Evolutionary conservation across 140 eudicot genomes (phyloP), one percentile per base, ranked within the genome.

Genomic region (Senecio squalidus): DNA sequence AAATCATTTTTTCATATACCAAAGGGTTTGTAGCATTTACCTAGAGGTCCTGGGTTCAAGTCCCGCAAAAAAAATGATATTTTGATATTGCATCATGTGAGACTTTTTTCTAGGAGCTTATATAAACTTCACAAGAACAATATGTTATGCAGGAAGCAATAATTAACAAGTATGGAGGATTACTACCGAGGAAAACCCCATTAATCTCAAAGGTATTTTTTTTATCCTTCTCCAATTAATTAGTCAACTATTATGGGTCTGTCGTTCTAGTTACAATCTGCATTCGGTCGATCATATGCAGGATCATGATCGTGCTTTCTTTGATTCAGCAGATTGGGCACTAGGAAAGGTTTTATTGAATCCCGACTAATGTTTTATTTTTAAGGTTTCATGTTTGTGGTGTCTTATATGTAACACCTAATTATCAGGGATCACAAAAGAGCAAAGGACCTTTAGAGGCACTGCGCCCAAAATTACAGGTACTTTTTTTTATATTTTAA

Each of bases 301-400:
- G 97, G 97, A 90, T 52, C 88, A 86, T 51, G 97, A 90, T 48
- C 94, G 79, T 4, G 97, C 97, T 44, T 90, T 75, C 69, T 90
- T 90, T 70, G 95, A 90, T 68, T 90, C 97, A 53, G 97, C 97
- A 22, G 95, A 90, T 69, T 90, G 97, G 97, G 95, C 94, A 34
- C 76, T 90, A 38, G 95, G 94, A 65, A 90, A 90, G 95, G 97
- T 90, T 66, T 20, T 51, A 3, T 66, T 31, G 43, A 41, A 51
- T 34, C 46, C 55, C 25, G 44, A 45, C 30, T 5, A 15, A 36
- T 60, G 40, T 29, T 39, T 2, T 31, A 28, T 25, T 45, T 66
- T 47, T 34, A 22, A 67, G 55, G 64, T 26, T 56, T 68, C 26
- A 21, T 49, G 45, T 15, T 58, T 16, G 58, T 1, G 46, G 33